A percentile compares a stretch with the other conserved stretches of the same genome.
Conservation (phyloP, 306 rosid genomes). For the Quercus cerris region DNA sequence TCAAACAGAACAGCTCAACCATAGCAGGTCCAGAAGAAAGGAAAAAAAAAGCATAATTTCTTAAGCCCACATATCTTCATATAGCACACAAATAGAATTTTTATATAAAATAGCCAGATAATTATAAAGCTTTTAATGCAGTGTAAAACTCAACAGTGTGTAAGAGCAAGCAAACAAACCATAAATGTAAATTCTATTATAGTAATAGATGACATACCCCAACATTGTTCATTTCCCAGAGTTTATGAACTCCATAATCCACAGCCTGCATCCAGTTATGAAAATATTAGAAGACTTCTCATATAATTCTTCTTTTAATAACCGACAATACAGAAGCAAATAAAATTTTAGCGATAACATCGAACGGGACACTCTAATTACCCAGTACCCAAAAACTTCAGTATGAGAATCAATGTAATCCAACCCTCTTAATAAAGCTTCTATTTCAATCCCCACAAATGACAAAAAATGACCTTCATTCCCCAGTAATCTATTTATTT, state of each 20-base stretch:
- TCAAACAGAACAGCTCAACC: neutral
- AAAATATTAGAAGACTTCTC: neutral
- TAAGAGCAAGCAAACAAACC: neutral
- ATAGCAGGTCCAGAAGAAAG: neutral
- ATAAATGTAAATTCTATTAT: neutral
- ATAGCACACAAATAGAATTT: neutral
- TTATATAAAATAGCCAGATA: no score
- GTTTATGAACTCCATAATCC: constrained; percentile 90
- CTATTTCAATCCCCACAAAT: neutral
- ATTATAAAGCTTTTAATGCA: neutral
- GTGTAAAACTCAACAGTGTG: neutral
- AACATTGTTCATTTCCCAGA: constrained; percentile 89
- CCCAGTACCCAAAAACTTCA: neutral
- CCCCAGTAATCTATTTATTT: neutral
- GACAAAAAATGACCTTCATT: neutral
- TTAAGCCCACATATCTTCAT: neutral
- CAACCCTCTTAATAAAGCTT: neutral
- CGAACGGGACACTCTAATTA: neutral
- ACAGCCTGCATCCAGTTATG: constrained; percentile 64
- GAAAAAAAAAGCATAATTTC: neutral
- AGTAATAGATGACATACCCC: constrained; percentile 55
- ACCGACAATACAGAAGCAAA: no score
- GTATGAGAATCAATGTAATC: neutral
- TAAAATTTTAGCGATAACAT: neutral
- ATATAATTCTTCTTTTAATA: neutral